Evolutionary conservation across 176 grass and related monocot genomes (phyloP), one percentile per base, ranked within the genome.

Genomic region (Aegilops bicornis): DNA sequence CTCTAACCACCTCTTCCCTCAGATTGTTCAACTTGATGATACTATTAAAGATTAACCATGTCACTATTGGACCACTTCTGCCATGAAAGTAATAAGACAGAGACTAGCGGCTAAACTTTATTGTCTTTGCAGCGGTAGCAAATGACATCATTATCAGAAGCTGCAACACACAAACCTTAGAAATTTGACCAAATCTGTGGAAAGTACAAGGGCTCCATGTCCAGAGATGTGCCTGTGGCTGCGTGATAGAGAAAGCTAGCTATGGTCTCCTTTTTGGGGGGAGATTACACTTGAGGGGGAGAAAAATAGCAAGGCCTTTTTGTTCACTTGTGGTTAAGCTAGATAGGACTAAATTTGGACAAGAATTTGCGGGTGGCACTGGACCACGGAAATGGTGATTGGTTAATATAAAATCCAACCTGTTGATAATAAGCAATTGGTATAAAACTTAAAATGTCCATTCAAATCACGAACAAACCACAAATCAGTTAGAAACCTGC

Each of bases 311-410:
- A 29, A 69, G 37, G 22, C 50, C 19, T 80, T 74, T 69, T 85
- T 77, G 81, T 84, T 84, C 27, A 43, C 76, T 80, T 69, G 45
- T 77, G 83, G 62, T 2, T 73, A 59, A 84, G 65, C 67, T 61
- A 81, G 37, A 77, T 76, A 69, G 62, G 31, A n/a, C 82, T 81
- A 88, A 84, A 77, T 81, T 84, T 80, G 87, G 85, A 50, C 81
- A 84, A n/a, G 36, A 60, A 14, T 42, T n/a, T 7, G 59, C 64
- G 66, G 42, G 32, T 45, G 69, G 33, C n/a, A 54, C 50, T 87
- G 73, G 42, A 64, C 65, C 73, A 87, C 88, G 68, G 68, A 86
- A 66, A 17, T 40, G 64, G 17, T 47, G 32, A 42, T 84, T 37
- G 37, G 8, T 50, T 61, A 69, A 69, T 79, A 85, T 79, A 54